phyloP scores from a whole-genome alignment of 768 basidiomycete genomes.

The Boletus rubropictus region DNA sequence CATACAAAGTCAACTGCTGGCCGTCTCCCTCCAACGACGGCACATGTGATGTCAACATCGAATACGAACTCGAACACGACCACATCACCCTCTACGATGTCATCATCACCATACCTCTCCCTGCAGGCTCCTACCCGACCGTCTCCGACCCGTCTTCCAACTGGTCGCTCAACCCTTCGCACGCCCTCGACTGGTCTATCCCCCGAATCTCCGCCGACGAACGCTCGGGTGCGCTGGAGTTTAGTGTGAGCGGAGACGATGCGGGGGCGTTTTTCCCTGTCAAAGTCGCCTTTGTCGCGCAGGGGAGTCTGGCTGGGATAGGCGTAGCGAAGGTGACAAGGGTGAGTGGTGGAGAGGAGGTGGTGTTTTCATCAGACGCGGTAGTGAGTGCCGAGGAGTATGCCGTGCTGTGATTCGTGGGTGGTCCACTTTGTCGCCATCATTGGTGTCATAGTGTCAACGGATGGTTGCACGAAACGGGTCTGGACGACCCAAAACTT shows the following conservation, averaged over 20 bases:
- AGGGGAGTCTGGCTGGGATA: slow-evolving; percentile 78
- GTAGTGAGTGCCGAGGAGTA: slow-evolving; percentile 53
- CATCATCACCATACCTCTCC: slow-evolving; percentile 86
- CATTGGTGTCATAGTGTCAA: neutral
- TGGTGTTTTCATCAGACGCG: slow-evolving; percentile 51
- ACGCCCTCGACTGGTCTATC: slow-evolving; percentile 83
- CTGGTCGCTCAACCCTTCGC: slow-evolving; percentile 78
- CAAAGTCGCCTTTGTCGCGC: slow-evolving; percentile 69
- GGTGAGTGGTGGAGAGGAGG: slow-evolving; percentile 43
- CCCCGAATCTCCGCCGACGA: slow-evolving; percentile 58
- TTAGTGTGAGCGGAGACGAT: slow-evolving; percentile 83
- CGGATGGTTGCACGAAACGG: neutral
- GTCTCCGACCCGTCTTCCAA: slow-evolving; percentile 62
- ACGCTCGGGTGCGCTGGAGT: slow-evolving; percentile 83
- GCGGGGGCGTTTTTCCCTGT: slow-evolving; percentile 89
- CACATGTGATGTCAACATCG: slow-evolving; percentile 91
- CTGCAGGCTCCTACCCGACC: slow-evolving; percentile 80
- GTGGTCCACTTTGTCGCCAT: no score
- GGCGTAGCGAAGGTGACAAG: slow-evolving; percentile 55
- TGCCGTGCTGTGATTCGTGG: slow-evolving; percentile 39
- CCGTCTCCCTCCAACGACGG: slow-evolving; percentile 89
- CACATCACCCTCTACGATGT: slow-evolving; percentile 77
- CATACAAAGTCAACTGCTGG: slow-evolving; percentile 87
- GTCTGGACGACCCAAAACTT: neutral
- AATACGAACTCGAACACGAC: slow-evolving; percentile 92